Evolutionary conservation across 495 filamentous ascomycete species (phyloP).

Genomic region (Friedmanniomyces simplex): DNA sequence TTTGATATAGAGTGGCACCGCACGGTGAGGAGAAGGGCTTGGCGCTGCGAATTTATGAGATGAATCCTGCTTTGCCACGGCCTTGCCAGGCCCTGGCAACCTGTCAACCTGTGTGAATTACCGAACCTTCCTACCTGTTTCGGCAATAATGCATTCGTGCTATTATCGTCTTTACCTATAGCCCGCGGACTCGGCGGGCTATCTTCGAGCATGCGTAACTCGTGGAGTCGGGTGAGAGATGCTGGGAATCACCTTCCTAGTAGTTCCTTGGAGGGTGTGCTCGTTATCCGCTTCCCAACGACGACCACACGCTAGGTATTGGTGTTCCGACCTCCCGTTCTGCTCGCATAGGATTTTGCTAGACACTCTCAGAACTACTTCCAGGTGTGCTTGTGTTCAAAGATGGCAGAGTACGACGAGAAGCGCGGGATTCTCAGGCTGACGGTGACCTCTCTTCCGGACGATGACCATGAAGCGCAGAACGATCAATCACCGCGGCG

Average conservation of each 20-base stretch:
- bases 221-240: neutral
- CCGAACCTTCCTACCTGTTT: neutral
- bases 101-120: neutral
- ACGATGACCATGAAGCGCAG: neutral
- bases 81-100: neutral
- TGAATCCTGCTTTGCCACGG: too few species aligned
- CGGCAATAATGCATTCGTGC: neutral
- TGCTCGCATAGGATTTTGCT: neutral
- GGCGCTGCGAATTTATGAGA: too few species aligned
- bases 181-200: neutral
- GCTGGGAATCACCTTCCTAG: neutral
- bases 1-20: neutral
- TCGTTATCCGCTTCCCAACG: neutral
- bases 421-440: neutral
- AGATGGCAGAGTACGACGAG: neutral
- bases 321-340: too few species aligned
- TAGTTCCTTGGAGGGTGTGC: neutral
- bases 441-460: neutral
- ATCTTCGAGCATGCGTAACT: neutral
- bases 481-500: neutral
- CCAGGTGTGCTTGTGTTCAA: neutral
- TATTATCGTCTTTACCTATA: too few species aligned
- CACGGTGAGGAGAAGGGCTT: too few species aligned
- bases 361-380: neutral
- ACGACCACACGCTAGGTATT: neutral